Evolutionary conservation across 345 rosid species (phyloP), one percentile per base, ranked within the genome.

Genomic region (Camelina hispida): DNA sequence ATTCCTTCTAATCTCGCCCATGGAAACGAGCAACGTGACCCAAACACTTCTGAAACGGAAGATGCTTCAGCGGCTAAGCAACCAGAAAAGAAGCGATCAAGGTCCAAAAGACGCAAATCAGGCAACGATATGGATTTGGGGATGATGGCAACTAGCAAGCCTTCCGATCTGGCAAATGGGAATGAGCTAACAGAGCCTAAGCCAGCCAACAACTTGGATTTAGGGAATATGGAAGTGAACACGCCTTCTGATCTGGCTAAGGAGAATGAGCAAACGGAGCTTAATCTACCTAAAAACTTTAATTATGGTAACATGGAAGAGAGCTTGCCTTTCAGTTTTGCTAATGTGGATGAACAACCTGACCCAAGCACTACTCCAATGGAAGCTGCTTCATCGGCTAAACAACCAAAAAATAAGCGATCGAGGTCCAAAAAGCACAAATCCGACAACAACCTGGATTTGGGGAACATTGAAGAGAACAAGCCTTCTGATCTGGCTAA

Each of bases 341-440:
- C 68, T 51, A 11, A 17, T 37, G 61, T 42, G 10, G 35, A 50
- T 38, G 68, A 57, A 15, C 53, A 74, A 47, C n/a, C 61, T 47
- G 66, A 75, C 54, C 44, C 46, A 25, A 50, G 40, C 43, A 28
- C 62, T 75, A 42, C 61, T 48, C 44, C 15, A 10, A 5, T 58
- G 5, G 72, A 65, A 56, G 50, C 58, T 74, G 32, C 13, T 46
- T 57, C 60, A 57, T 35, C 10, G 46, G 54, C 40, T 67, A 22
- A 58, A 20, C 61, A 75, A 75, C 78, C 37, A 58, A 30, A 75
- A 62, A 75, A 50, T 23, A 67, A 75, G 55, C 44, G 58, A 22
- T 48, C 58, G 15, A 57, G 15, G 50, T 66, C 67, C 37, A 74
- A 58, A 74, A 67, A 38, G 57, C 50, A 10, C 1, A 43, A 69